Conservation (phyloP, 495 filamentous ascomycete species). For the Melanomma pulvis-pyrius region DNA sequence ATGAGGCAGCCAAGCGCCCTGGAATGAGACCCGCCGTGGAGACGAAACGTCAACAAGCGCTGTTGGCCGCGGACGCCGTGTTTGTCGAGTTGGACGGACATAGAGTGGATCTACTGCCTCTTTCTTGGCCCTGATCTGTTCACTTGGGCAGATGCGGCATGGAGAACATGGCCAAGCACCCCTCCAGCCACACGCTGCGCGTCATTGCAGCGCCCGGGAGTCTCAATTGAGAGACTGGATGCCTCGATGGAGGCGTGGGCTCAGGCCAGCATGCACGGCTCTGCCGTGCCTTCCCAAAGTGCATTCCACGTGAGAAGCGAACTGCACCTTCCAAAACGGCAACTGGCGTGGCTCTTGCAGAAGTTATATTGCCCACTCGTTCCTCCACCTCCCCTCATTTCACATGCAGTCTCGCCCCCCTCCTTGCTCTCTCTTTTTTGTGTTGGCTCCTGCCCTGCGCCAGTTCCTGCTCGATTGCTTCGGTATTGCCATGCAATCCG, state of each 20-base stretch:
- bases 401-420: background rate
- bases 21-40: background rate
- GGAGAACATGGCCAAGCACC: background rate
- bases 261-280: slow-evolving; percentile 2
- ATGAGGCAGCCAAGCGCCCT: background rate
- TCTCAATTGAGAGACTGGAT: background rate
- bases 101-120: background rate
- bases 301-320: slow-evolving; percentile 20
- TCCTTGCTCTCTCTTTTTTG: background rate
- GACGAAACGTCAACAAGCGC: background rate
- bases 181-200: background rate
- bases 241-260: background rate
- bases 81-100: background rate
- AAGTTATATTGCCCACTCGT: background rate
- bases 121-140: background rate
- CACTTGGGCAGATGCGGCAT: background rate
- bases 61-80: background rate
- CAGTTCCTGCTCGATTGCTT: background rate
- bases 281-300: slow-evolving; percentile 15
- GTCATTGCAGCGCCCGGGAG: background rate
- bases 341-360: background rate
- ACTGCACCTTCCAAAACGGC: background rate
- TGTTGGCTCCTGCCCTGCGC: background rate
- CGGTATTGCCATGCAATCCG: no score
- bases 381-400: background rate